These are phyloP conservation scores for Setomelanomma holmii DNA, from an alignment of 2,329 filamentous ascomycete species.

Conservation along the genomic window DNA sequence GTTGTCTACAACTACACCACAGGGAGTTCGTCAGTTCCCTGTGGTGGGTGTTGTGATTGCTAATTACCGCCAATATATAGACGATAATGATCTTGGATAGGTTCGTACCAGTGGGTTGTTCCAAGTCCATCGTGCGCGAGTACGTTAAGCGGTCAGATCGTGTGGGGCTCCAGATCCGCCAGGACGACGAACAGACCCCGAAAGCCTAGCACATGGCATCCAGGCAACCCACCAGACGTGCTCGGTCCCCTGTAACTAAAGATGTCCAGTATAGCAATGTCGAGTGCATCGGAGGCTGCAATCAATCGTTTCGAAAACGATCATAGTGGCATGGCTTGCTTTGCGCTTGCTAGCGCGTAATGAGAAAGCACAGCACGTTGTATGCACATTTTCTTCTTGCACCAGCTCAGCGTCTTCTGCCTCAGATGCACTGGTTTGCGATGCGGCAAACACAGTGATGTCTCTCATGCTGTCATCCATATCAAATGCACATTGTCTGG, in stretches of 20 bases:
- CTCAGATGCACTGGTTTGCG: neutral
- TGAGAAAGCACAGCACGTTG: neutral
- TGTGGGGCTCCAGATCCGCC: neutral
- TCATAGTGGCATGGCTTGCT: neutral
- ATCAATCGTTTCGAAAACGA: too few species aligned
- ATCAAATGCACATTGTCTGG: too few species aligned
- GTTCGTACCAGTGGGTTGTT: neutral
- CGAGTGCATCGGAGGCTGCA: too few species aligned
- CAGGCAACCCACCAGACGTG: too few species aligned
- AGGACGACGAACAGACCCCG: neutral
- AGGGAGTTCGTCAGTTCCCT: neutral
- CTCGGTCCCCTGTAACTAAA: too few species aligned
- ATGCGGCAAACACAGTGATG: neutral
- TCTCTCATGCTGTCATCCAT: too few species aligned
- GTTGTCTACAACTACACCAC: neutral
- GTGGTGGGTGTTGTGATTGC: neutral
- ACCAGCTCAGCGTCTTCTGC: neutral
- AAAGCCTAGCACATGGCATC: neutral
- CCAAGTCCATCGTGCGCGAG: neutral
- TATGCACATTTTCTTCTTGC: neutral
- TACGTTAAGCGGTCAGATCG: neutral
- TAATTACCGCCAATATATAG: neutral
- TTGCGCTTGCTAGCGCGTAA: neutral
- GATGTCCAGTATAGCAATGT: too few species aligned
- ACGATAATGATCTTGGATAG: neutral